Evolutionary conservation across 2,329 filamentous ascomycete species (phyloP), one percentile per base, ranked within the genome.

Genomic region (Dichotomopilus funicola): DNA sequence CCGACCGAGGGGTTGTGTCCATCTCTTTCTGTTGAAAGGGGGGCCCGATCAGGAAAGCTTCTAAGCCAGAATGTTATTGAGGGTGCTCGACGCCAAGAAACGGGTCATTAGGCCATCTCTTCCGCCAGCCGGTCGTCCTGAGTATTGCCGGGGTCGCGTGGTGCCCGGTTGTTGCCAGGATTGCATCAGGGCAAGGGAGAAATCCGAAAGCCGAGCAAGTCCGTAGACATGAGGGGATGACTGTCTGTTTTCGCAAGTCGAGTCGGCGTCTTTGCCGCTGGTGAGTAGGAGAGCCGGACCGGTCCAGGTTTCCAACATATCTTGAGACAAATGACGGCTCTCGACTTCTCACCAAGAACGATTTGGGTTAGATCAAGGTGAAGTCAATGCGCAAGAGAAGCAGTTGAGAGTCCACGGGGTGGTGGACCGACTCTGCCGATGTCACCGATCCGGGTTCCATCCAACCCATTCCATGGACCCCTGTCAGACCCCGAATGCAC

Each of bases 81-180:
- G 19, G 19, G 19, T 27, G 19, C 10, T 36, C 9, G 11, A 48
- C 12, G 45, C 9, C 34, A 27, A 13, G 12, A 33, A 33, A 8
- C 11, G 11, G 53, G 45, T 54, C 53, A 54, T 42, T 42, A 50
- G 45, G 44, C 52, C 40, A 10, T 34, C 6, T 13, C 6, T 13
- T 13, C 12, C 13, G 40, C 6, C 13, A 40, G 8, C 9, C 9
- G 8, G 12, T 40, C 37, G 40, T 42, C 11, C 10, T 9, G n/a
- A 42, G 45, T 13, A 49, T 33, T 47, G 44, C 13, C 34, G 34
- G 6, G 35, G 40, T 54, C 40, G 36, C 38, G 6, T 27, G 45
- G 44, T 48, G 37, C 27, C 19, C 38, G 7, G 31, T 46, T 19
- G 40, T 49, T 33, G 36, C 50, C 10, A 13, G 37, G 36, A 47